These are phyloP conservation scores for Bryoerythrophyllum caledonicum DNA, from an alignment of 225 moss, liverwort and hornwort genomes.

Conservation along the genomic window DNA sequence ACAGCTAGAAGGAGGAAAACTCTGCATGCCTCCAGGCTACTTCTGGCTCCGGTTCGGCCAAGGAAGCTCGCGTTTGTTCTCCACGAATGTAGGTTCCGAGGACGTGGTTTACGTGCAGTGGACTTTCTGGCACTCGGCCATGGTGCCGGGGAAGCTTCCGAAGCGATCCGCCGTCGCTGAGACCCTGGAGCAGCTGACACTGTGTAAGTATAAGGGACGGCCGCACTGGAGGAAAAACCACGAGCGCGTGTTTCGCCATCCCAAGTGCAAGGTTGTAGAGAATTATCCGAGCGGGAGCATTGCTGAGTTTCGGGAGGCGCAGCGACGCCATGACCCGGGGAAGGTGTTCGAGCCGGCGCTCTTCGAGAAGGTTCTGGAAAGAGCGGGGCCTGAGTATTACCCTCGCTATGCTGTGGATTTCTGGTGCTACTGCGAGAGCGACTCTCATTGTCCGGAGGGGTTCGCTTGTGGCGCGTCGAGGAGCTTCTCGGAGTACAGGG, in stretches of 20 bases:
- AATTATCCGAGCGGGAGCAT: slow-evolving; percentile 31
- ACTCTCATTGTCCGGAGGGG: slow-evolving; percentile 38
- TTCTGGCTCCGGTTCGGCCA: slow-evolving; percentile 51
- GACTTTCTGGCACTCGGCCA: slow-evolving; percentile 27
- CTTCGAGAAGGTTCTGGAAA: slow-evolving; percentile 30
- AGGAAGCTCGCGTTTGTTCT: slow-evolving; percentile 16
- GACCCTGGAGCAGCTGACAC: slow-evolving; percentile 41
- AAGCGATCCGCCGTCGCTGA: slow-evolving; percentile 29
- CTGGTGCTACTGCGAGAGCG: slow-evolving; percentile 44
- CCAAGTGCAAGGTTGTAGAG: slow-evolving; percentile 37
- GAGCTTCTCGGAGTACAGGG: slow-evolving; percentile 27
- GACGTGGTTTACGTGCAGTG: slow-evolving; percentile 37
- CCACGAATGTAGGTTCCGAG: slow-evolving; percentile 29
- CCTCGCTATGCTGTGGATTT: slow-evolving; percentile 25
- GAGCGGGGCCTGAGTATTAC: slow-evolving; percentile 37
- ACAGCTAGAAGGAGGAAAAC: slow-evolving; percentile 28
- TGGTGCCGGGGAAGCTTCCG: slow-evolving; percentile 26
- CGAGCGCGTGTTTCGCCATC: slow-evolving; percentile 38
- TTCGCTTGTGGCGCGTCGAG: slow-evolving; percentile 29
- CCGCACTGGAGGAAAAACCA: slow-evolving; percentile 50
- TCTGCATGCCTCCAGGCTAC: slow-evolving; percentile 43
- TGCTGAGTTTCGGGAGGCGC: slow-evolving; percentile 29
- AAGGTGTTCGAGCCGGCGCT: slow-evolving; percentile 49
- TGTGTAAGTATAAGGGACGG: slow-evolving; percentile 47
- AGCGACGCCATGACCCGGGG: slow-evolving; percentile 27